These are phyloP conservation scores for Xylaria curta DNA, from an alignment of 495 filamentous ascomycete species.

Conservation along the genomic window DNA sequence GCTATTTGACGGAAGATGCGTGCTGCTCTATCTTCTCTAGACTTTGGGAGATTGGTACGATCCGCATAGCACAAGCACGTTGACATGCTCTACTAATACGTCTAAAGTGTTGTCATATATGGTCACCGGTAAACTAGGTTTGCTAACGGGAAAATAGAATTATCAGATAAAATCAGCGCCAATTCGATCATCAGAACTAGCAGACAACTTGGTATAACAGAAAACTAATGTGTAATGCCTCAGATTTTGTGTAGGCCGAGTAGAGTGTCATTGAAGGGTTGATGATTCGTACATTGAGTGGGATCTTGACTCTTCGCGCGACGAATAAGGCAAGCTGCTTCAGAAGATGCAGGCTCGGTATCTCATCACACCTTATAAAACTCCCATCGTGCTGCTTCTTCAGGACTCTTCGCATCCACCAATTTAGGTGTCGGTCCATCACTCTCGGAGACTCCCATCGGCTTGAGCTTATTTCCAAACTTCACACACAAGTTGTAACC, in stretches of 20 bases:
- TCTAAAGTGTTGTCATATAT: background rate
- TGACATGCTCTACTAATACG: background rate
- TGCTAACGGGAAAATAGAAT: background rate
- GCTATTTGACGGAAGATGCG: too few species aligned
- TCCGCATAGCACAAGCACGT: background rate
- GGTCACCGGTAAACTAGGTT: background rate
- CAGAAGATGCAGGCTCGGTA: background rate
- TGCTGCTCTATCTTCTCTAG: too few species aligned
- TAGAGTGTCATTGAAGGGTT: background rate
- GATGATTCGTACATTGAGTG: background rate
- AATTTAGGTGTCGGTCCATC: background rate
- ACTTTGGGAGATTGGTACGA: background rate
- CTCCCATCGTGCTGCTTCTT: constrained; percentile 3
- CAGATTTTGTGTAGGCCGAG: background rate
- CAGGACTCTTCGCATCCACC: background rate
- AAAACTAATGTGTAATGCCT: background rate
- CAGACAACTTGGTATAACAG: background rate
- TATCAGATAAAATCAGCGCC: background rate
- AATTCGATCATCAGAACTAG: background rate
- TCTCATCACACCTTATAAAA: constrained; percentile 6
- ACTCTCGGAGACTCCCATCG: background rate
- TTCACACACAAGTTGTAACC: constrained; percentile 13
- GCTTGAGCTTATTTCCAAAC: background rate
- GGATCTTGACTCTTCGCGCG: background rate
- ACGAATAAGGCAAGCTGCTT: background rate